Conservation (phyloP, 345 rosid genomes). For the Ceriops zippeliana region DNA sequence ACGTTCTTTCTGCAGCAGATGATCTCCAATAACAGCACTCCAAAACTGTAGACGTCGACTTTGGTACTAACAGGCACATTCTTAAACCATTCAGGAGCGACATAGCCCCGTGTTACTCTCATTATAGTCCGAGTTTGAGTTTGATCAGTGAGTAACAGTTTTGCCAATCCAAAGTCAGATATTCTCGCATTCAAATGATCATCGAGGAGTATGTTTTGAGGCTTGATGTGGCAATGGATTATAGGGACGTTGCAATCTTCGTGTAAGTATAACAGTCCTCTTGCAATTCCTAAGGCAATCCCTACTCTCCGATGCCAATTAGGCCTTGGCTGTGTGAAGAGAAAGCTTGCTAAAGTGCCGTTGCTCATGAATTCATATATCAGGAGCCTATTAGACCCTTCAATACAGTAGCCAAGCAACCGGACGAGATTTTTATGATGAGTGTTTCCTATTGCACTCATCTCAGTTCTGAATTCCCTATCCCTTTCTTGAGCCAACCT, state of each 20-base stretch:
- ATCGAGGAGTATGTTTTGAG: conserved; percentile 22
- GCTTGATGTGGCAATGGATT: conserved; percentile 24
- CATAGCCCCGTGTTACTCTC: conserved; percentile 6
- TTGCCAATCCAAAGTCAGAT: conserved; percentile 19
- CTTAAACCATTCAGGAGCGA: conserved; percentile 6
- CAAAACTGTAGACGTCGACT: conserved; percentile 10
- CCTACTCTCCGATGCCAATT: background rate
- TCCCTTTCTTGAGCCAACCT: conserved; percentile 21
- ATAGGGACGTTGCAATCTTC: conserved; percentile 16
- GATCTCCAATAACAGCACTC: conserved; percentile 6
- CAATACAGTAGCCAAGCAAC: conserved; percentile 17
- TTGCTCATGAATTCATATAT: conserved; percentile 16
- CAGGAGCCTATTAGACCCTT: conserved; percentile 11
- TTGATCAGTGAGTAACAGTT: conserved; percentile 9
- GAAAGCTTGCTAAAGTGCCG: conserved; percentile 8
- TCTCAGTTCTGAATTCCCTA: conserved; percentile 28
- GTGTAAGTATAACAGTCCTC: conserved; percentile 17
- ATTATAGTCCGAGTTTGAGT: conserved; percentile 4
- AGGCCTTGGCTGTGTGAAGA: conserved; percentile 1
- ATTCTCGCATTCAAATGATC: conserved; percentile 1
- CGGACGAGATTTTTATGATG: conserved; percentile 23
- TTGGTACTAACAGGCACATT: background rate
- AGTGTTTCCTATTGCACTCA: conserved; percentile 24
- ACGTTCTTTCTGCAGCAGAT: conserved; percentile 18
- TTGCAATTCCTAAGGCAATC: conserved; percentile 16